Evolutionary conservation across 1,139 yeast species (phyloP).

Genomic region (Sugiyamaella sp.): DNA sequence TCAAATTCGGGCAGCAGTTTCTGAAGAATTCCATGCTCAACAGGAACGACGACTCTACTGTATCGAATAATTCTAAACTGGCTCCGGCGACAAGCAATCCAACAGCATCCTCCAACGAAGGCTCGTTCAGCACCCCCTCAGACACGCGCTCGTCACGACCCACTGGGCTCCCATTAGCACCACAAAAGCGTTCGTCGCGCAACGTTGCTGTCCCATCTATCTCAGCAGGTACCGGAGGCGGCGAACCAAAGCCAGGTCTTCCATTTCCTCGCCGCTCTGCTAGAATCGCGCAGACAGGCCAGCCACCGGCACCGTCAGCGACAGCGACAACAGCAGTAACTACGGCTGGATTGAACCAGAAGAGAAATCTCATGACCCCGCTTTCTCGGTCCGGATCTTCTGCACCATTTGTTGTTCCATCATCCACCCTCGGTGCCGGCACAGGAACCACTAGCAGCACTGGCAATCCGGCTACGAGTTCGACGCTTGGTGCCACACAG

Average conservation of each 20-base stretch:
- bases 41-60: constrained; percentile 7
- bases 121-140: constrained; percentile 16
- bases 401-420: neutral
- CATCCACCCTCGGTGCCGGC: neutral
- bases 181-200: constrained; percentile 33
- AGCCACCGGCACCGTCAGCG: neutral
- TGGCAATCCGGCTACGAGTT: neutral
- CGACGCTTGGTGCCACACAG: neutral
- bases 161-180: constrained; percentile 33
- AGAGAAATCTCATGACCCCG: constrained; percentile 6
- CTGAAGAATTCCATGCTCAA: constrained; percentile 7
- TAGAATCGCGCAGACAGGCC: constrained; percentile 12
- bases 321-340: neutral
- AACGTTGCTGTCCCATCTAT: constrained; percentile 20
- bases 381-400: constrained; percentile 7
- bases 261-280: constrained; percentile 19
- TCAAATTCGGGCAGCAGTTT: constrained; percentile 28
- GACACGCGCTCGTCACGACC: constrained; percentile 13
- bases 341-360: constrained; percentile 1
- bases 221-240: neutral
- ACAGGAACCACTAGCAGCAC: too few relatives aligned
- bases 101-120: neutral
- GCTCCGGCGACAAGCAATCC: neutral
- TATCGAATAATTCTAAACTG: neutral
- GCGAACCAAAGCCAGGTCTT: constrained; percentile 8